These are phyloP conservation scores for Phalaenopsis equestris DNA, from an alignment of 106 monocot species.

Conservation along the genomic window DNA sequence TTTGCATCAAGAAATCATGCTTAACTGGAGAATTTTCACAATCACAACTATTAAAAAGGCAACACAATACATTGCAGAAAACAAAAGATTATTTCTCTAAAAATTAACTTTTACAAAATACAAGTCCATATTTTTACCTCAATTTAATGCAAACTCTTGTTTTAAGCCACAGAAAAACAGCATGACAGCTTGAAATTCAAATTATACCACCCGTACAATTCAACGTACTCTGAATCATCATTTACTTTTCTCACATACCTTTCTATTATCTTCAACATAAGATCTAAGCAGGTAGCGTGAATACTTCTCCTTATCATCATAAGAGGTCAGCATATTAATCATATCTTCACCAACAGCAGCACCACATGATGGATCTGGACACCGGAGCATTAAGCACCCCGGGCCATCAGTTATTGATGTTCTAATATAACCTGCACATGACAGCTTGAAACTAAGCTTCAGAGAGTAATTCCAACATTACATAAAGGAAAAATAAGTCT, in stretches of 20 bases:
- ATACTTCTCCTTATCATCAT: constrained; percentile 83
- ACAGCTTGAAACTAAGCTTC: not conserved
- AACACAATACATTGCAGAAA: not conserved
- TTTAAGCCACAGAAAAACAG: not conserved
- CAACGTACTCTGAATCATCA: not conserved
- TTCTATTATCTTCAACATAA: constrained; percentile 88
- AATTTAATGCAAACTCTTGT: not conserved
- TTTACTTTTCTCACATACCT: constrained; percentile 35
- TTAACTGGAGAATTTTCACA: not conserved
- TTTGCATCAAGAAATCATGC: not conserved
- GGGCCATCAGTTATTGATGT: constrained; percentile 88
- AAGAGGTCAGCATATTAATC: constrained; percentile 50
- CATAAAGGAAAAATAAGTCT: not conserved
- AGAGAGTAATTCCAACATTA: constrained; percentile 3
- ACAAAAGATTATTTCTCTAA: not conserved
- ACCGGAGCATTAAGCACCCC: constrained; percentile 81
- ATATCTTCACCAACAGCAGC: constrained; percentile 82
- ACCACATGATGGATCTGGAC: constrained; percentile 89
- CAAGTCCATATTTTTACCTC: not conserved
- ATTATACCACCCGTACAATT: not conserved
- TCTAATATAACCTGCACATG: constrained; percentile 63
- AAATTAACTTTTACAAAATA: not conserved
- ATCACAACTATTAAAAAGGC: not conserved
- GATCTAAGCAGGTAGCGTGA: constrained; percentile 76
- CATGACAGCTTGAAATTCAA: not conserved